These are phyloP conservation scores for Saccharomyces hybrid DNA, from an alignment of 1,139 yeast genomes.

Conservation along the genomic window DNA sequence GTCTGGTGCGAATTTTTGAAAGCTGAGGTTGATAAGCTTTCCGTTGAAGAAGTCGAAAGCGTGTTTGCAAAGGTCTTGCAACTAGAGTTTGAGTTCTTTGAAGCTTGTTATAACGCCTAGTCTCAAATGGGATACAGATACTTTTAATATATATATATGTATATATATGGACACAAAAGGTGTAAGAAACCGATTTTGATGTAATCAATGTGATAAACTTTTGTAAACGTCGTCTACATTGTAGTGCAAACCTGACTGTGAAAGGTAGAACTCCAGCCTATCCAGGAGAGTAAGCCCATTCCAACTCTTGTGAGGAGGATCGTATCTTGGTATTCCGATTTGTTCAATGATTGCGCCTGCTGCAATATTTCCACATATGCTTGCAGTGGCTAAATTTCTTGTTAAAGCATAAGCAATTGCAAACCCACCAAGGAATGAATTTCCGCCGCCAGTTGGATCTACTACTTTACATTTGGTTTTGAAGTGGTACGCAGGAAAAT, in stretches of 20 bases:
- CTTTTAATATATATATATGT: background rate
- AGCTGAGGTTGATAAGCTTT: constrained; percentile 38
- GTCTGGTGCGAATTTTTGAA: constrained; percentile 42
- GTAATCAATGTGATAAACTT: constrained; percentile 2
- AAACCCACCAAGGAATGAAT: constrained; percentile 78
- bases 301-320: constrained; percentile 39
- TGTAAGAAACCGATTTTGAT: background rate
- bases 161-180: background rate
- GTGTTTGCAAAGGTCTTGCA: constrained; percentile 35
- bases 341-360: constrained; percentile 76
- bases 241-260: constrained; percentile 7
- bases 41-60: constrained; percentile 29
- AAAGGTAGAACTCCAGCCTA: constrained; percentile 18
- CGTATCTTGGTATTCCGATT: constrained; percentile 56
- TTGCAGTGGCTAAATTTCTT: constrained; percentile 48
- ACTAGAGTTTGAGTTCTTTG: constrained; percentile 41
- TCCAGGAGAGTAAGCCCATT: constrained; percentile 38
- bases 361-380: constrained; percentile 64
- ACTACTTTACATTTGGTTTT: constrained; percentile 40
- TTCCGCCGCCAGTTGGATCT: constrained; percentile 96
- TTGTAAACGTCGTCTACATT: constrained; percentile 7
- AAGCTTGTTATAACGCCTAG: constrained; percentile 37
- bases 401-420: constrained; percentile 50
- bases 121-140: background rate
- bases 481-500: constrained; percentile 65